phyloP scores from a whole-genome alignment of 768 basidiomycete genomes.

The Russula virescens region DNA sequence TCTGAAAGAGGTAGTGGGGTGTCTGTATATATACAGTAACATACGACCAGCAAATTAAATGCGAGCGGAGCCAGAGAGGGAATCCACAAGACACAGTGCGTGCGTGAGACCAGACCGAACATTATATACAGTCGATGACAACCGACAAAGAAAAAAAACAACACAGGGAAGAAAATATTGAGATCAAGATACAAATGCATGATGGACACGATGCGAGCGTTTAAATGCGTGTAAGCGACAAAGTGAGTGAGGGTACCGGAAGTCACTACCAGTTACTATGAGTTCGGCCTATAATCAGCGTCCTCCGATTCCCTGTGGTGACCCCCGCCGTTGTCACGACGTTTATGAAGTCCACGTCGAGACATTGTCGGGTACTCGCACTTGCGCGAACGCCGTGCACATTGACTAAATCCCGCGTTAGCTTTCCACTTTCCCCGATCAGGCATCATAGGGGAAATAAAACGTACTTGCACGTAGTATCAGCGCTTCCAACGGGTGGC shows the following conservation, averaged over 20 bases:
- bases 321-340: slow-evolving; percentile 14
- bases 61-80: background rate
- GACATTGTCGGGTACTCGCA: slow-evolving; percentile 25
- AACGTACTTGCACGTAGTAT: slow-evolving; percentile 25
- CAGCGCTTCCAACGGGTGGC: slow-evolving; percentile 20
- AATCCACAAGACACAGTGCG: background rate
- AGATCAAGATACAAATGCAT: slow-evolving; percentile 12
- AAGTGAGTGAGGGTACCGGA: background rate
- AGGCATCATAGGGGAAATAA: background rate
- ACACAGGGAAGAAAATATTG: too few species aligned
- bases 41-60: slow-evolving; percentile 11
- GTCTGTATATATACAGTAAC: slow-evolving; percentile 13
- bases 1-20: background rate
- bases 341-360: slow-evolving; percentile 25
- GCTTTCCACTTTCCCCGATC: slow-evolving; percentile 1
- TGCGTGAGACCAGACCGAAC: slow-evolving; percentile 2
- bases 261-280: slow-evolving; percentile 1
- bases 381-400: slow-evolving; percentile 23
- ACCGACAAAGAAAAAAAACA: background rate
- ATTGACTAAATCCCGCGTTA: slow-evolving; percentile 18
- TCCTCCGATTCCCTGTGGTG: slow-evolving; percentile 16
- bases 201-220: slow-evolving; percentile 3
- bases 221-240: background rate
- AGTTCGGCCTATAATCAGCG: slow-evolving; percentile 16
- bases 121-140: slow-evolving; percentile 18